A percentile compares a stretch with the other conserved stretches of the same genome.
Evolutionary conservation across 2,329 filamentous ascomycete genomes (phyloP).

Genomic region (Sordariomycetes sp.): DNA sequence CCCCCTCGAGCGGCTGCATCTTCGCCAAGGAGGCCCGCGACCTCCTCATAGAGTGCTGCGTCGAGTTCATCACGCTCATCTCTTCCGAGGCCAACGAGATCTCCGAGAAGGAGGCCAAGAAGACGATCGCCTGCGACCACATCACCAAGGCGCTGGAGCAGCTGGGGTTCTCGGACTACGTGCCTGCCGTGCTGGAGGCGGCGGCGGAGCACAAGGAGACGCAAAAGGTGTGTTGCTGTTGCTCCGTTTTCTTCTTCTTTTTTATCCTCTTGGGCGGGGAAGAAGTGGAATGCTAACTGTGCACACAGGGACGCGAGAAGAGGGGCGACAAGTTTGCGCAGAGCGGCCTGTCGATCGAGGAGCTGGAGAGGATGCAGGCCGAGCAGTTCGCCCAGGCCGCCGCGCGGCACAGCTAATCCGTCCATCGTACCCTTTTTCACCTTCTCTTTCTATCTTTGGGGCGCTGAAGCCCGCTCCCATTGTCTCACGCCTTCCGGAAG

Average conservation of each 20-base stretch:
- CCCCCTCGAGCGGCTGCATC: conserved; percentile 58
- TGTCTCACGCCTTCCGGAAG: background rate
- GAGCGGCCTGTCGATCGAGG: conserved; percentile 82
- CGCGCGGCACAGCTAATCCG: conserved; percentile 7
- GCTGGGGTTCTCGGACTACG: conserved; percentile 85
- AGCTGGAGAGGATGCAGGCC: conserved; percentile 78
- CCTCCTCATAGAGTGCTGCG: conserved; percentile 93
- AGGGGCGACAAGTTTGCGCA: conserved; percentile 95
- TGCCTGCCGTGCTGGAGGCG: conserved; percentile 74
- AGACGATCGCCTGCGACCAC: conserved; percentile 97
- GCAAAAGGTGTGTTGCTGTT: conserved; percentile 57
- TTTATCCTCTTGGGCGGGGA: background rate
- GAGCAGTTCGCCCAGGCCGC: conserved; percentile 74
- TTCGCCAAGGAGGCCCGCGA: conserved; percentile 95
- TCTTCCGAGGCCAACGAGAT: conserved; percentile 99
- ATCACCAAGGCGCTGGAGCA: conserved; percentile 90
- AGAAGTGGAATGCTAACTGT: conserved; percentile 37
- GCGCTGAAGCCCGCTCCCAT: too few relatives aligned
- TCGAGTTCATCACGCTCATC: conserved; percentile 96
- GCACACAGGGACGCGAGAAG: conserved; percentile 71
- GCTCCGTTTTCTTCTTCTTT: background rate
- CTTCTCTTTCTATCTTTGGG: background rate
- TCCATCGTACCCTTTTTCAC: background rate
- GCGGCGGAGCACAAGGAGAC: conserved; percentile 86
- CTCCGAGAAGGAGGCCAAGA: conserved; percentile 96